phyloP scores from a whole-genome alignment of 768 basidiomycete genomes.

The Crassisporium funariophilum region DNA sequence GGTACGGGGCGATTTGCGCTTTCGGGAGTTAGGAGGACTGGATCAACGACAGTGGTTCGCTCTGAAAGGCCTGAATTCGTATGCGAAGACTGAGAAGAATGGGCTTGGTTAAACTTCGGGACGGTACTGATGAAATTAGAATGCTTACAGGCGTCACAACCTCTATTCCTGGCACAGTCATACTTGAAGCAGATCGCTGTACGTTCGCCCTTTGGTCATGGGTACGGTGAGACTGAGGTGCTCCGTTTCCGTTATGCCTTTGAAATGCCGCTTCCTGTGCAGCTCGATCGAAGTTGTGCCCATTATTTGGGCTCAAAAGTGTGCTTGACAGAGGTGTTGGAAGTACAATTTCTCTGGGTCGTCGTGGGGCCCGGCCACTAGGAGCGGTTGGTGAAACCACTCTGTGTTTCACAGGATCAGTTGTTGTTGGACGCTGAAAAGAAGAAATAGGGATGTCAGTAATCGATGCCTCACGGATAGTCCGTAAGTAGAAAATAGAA shows the following conservation, averaged over 20 bases:
- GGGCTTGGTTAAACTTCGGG: neutral
- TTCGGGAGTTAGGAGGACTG: constrained; percentile 47
- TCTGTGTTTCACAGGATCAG: constrained; percentile 7
- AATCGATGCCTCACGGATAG: too few species aligned
- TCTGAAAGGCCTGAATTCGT: constrained; percentile 38
- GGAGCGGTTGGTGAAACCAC: neutral
- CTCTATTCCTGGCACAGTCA: constrained; percentile 42
- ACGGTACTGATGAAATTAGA: constrained; percentile 4
- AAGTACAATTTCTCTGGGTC: constrained; percentile 33
- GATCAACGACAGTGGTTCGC: constrained; percentile 32
- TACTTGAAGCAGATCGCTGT: constrained; percentile 19
- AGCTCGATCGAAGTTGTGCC: neutral
- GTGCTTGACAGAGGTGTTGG: constrained; percentile 21
- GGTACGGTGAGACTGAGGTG: neutral
- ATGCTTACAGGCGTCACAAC: constrained; percentile 49
- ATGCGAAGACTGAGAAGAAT: constrained; percentile 3
- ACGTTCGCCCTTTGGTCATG: neutral
- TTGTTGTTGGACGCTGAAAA: constrained; percentile 7
- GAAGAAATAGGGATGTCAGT: neutral
- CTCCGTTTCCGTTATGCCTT: neutral
- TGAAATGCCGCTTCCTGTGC: neutral
- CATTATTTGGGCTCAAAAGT: constrained; percentile 7
- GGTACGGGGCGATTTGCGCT: constrained; percentile 30
- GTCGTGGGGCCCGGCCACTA: constrained; percentile 27
- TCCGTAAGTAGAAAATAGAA: too few species aligned